Conservation (phyloP, 2,329 filamentous ascomycete species). For the Ploettnerulaceae sp. region DNA sequence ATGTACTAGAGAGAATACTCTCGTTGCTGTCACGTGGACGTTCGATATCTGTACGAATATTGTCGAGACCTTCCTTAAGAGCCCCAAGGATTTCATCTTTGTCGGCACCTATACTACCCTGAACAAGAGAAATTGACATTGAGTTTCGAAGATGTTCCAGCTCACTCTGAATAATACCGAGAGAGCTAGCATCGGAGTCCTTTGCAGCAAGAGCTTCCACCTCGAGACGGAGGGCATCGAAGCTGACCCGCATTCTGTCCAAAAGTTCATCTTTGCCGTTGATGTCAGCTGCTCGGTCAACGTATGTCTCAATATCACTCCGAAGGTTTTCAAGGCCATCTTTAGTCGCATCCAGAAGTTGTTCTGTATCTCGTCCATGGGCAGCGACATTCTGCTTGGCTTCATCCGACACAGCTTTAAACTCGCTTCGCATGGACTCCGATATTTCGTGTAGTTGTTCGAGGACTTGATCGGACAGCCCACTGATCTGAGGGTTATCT, state of each 20-base stretch:
- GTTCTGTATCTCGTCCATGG: constrained; percentile 77
- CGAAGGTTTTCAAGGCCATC: constrained; percentile 81
- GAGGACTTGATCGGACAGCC: constrained; percentile 46
- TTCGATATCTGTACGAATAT: constrained; percentile 65
- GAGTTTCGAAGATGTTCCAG: constrained; percentile 57
- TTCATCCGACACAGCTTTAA: constrained; percentile 55
- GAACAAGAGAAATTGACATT: constrained; percentile 47
- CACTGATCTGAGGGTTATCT: constrained; percentile 39
- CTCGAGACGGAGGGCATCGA: constrained; percentile 14
- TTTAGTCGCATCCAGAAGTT: constrained; percentile 81
- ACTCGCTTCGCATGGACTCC: constrained; percentile 54
- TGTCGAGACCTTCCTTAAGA: constrained; percentile 66
- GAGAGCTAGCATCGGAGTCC: constrained; percentile 46
- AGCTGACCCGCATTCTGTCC: constrained; percentile 52
- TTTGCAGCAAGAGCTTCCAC: constrained; percentile 29
- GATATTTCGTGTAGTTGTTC: constrained; percentile 61
- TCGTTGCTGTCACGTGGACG: constrained; percentile 28
- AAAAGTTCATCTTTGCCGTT: constrained; percentile 74
- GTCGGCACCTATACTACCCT: constrained; percentile 41
- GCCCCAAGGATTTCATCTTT: constrained; percentile 62
- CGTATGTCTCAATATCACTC: constrained; percentile 73
- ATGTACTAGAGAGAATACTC: constrained; percentile 53
- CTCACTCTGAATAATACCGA: constrained; percentile 52
- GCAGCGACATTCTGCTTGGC: constrained; percentile 74
- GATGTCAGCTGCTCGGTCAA: constrained; percentile 65